Base-by-base conservation (phyloP, 805 yeast genomes). In the Yueomyces sinensis region DNA sequence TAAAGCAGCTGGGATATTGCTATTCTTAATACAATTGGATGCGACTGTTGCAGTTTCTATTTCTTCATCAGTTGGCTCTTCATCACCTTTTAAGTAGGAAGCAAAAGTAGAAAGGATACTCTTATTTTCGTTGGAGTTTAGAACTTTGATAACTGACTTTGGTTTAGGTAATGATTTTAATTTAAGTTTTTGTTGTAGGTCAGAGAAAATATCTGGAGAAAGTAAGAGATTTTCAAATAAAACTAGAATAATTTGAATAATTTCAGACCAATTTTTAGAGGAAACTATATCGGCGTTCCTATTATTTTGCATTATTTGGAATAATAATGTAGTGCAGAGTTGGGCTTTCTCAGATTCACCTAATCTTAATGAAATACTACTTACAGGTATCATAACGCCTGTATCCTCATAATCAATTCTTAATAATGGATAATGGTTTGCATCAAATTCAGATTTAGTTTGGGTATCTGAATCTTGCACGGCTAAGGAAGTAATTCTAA, bases 1-100 rank as follows among this genome's bases (percentile, higher is more conserved):
- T 39, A 83, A 65, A 1, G 83, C 59, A 2, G 63, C 62, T 7
- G 66, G 56, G 4, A 86, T 59, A 31, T 70, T 68, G 40, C 89
- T 74, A 0, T 86, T 72, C 35, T 70, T 72, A 35, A 89, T 67
- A 50, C 96, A 87, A 44, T 86, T 94, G 32, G 79, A 61, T 0
- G 95, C 79, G 3, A 82, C 75, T 9, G 81, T 54, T 0, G 96
- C 81, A 5, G 82, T 70, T 41, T 86, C 95, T 34, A 91, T 76
- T 44, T 87, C 95, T 47, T 82, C 94, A 38, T 80, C 87, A 2
- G 91, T 72, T n/a, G 98, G 98, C 54, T 87, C 96, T 34, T 82
- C 91, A 46, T 83, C 95, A 13, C 95, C 89, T 40, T 87, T 82
- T 56, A 91, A 68, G 46, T 84, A 87, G 0, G 94, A 82, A 1